Evolutionary conservation across 2,329 filamentous ascomycete genomes (phyloP), one percentile per base, ranked within the genome.

Genomic region (Ceratocystis ficicola): DNA sequence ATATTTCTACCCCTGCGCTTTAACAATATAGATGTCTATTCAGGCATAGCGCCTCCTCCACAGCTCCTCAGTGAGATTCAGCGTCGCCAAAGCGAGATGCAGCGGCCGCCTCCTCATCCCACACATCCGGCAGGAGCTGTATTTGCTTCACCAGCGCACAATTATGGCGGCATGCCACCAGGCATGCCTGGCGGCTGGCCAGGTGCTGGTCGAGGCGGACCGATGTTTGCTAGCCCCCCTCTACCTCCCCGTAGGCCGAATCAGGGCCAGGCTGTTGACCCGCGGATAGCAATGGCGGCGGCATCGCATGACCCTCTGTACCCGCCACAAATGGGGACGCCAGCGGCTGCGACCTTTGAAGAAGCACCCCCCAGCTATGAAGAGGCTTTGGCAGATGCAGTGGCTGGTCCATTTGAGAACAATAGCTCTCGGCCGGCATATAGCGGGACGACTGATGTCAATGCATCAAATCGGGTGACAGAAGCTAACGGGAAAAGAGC

Each of bases 361-460:
- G 90, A 94, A 66, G 89, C 90, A n/a, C 92, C 93, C 20, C 92
- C 92, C 6, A 96, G 90, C 72, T 97, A 97, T 72, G 91, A 96
- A 75, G 92, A 96, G 75, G 91, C 90, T 12, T 86, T 96, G 76
- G 91, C 90, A 5, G 86, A 89, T 69, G 83, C 86, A 67, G 76
- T 94, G 68, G 75, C 78, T 0, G 86, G 83, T 44, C 89, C 90
- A 1, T 83, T 90, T 66, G 83, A 90, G 72, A 88, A 68, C 77
- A 69, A 71, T 68, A 72, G 75, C 50, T 73, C 86, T 30, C 80
- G 91, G 71, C 84, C 86, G 32, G 85, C 84, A 15, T 91, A 88
- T 73, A 84, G 81, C 68, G 83, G 83, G 1, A 80, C 84, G 28
- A 85, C 83, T 66, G 83, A 84, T 72, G 65, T 66, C 15, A 83